Conservation (phyloP, 176 grass and related monocot species). For the Microstegium vimineum region DNA sequence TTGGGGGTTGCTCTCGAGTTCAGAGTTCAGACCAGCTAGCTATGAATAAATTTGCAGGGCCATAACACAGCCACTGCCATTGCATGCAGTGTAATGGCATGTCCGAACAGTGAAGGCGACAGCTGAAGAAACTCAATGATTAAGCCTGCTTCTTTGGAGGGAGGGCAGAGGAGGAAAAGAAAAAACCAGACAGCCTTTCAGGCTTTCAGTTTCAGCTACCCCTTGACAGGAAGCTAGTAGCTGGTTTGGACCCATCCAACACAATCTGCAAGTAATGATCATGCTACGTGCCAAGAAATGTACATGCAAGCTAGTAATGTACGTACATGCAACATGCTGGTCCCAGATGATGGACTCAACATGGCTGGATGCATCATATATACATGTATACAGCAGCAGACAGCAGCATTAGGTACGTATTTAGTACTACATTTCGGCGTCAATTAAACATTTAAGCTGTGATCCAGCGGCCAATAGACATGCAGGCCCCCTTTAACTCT, state of each 20-base stretch:
- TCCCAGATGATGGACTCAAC: neutral
- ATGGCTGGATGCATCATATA: neutral
- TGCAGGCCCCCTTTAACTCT: neutral
- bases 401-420: neutral
- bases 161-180: neutral
- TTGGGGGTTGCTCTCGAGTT: neutral
- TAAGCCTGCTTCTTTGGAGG: neutral
- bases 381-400: neutral
- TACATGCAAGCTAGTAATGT: neutral
- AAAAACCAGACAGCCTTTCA: neutral
- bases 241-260: neutral
- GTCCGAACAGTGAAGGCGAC: neutral
- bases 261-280: constrained; percentile 17
- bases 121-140: neutral
- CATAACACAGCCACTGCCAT: neutral
- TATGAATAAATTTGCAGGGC: neutral
- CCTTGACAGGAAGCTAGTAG: neutral
- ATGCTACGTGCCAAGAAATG: neutral
- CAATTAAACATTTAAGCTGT: neutral
- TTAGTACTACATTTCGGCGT: neutral
- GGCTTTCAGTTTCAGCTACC: neutral
- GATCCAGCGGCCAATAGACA: neutral
- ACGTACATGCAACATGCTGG: neutral
- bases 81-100: neutral
- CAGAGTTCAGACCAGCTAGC: neutral